A percentile compares a stretch with the other conserved stretches of the same genome.
These are phyloP conservation scores for Monoraphidium neglectum DNA, from an alignment of 139 green algal genomes.

Conservation along the genomic window DNA sequence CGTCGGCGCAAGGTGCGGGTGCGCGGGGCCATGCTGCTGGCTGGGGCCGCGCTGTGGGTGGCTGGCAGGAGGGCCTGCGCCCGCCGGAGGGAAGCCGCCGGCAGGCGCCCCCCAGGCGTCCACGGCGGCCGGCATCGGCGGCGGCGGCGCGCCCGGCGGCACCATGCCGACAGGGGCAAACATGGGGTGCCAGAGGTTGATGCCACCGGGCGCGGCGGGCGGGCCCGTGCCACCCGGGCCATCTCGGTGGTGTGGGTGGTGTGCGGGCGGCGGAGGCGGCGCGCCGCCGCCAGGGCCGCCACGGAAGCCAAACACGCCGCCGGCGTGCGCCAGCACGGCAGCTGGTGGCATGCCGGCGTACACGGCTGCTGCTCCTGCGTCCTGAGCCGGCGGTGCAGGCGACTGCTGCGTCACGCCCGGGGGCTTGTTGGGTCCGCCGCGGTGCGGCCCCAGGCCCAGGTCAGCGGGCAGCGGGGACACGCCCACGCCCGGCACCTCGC, in stretches of 20 bases:
- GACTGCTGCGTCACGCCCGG: not conserved
- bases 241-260: too few species aligned
- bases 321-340: too few species aligned
- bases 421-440: not conserved
- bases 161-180: too few species aligned
- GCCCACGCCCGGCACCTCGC: too few species aligned
- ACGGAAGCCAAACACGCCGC: too few species aligned
- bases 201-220: too few species aligned
- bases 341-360: too few species aligned
- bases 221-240: too few species aligned
- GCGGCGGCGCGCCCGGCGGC: too few species aligned
- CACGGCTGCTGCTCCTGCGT: slow-evolving; percentile 2
- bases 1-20: not conserved
- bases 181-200: too few species aligned
- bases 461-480: slow-evolving; percentile 9
- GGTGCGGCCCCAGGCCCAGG: not conserved
- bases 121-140: slow-evolving; percentile 1
- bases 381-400: not conserved
- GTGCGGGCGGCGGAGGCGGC: too few species aligned
- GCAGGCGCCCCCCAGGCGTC: not conserved
- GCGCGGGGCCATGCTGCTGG: not conserved
- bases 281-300: too few species aligned
- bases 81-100: not conserved
- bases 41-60: not conserved
- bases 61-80: not conserved